Evolutionary conservation across 768 basidiomycete genomes (phyloP).

Genomic region (Hypholoma fasciculare): DNA sequence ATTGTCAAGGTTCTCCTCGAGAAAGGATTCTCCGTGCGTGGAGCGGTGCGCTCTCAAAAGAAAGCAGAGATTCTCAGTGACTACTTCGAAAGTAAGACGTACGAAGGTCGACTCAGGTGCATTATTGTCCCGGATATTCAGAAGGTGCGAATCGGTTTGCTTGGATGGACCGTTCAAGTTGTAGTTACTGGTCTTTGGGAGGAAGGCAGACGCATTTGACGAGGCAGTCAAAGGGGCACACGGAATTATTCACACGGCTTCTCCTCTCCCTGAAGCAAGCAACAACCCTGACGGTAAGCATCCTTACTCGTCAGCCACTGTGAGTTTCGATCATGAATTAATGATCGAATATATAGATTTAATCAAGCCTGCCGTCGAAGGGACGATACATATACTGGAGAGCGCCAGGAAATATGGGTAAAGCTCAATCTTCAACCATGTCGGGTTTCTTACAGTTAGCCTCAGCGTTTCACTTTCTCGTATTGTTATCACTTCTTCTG

Average conservation of each 20-base stretch:
- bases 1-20: slow-evolving; percentile 56
- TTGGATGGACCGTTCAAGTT: background rate
- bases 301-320: background rate
- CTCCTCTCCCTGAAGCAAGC: slow-evolving; percentile 47
- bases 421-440: slow-evolving; percentile 1
- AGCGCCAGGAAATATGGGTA: slow-evolving; percentile 57
- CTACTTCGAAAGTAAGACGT: slow-evolving; percentile 44
- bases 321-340: background rate
- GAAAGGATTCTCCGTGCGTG: slow-evolving; percentile 61
- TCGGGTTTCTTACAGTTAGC: background rate
- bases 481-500: slow-evolving; percentile 69
- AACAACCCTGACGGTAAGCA: slow-evolving; percentile 2
- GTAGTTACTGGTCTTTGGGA: background rate
- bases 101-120: slow-evolving; percentile 60
- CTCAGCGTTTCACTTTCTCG: slow-evolving; percentile 54
- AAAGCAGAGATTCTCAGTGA: slow-evolving; percentile 61
- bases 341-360: slow-evolving; percentile 42
- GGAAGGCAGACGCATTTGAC: slow-evolving; percentile 69
- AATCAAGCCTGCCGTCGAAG: slow-evolving; percentile 71
- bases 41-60: slow-evolving; percentile 59
- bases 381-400: slow-evolving; percentile 63
- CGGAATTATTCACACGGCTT: slow-evolving; percentile 69
- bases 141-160: slow-evolving; percentile 22
- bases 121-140: slow-evolving; percentile 71
- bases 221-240: slow-evolving; percentile 76